These are phyloP conservation scores for Paraphaeosphaeria sporulosa DNA, from an alignment of 2,329 filamentous ascomycete genomes.

Conservation along the genomic window DNA sequence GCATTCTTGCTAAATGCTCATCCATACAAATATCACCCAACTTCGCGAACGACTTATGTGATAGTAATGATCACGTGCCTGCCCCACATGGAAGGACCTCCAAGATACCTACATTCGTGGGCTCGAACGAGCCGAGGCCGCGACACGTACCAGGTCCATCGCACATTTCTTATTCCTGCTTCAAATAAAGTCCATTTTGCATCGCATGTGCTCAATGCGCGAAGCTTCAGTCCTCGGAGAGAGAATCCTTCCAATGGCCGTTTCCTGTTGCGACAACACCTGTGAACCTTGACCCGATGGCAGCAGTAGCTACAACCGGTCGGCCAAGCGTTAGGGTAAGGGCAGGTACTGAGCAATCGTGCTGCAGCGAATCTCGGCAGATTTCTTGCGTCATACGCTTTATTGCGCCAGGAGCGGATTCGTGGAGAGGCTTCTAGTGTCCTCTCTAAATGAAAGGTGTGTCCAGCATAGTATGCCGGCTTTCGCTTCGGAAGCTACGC, in stretches of 20 bases:
- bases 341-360: neutral
- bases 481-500: conserved; percentile 4
- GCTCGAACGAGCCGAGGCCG: too few species aligned
- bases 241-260: neutral
- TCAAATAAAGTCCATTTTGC: too few species aligned
- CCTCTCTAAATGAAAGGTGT: conserved; percentile 9
- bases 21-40: too few species aligned
- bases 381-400: neutral
- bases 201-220: too few species aligned
- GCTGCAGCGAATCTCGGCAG: neutral
- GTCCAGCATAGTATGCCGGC: conserved; percentile 1
- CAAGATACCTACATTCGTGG: too few species aligned
- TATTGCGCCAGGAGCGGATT: conserved; percentile 11
- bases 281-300: neutral
- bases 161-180: too few species aligned
- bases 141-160: too few species aligned
- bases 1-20: too few species aligned
- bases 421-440: conserved; percentile 12
- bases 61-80: too few species aligned
- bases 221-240: too few species aligned
- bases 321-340: neutral
- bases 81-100: too few species aligned
- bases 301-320: neutral
- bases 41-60: too few species aligned
- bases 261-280: neutral